These are phyloP conservation scores for Hypoxylon fragiforme DNA, from an alignment of 495 filamentous ascomycete genomes.

Conservation along the genomic window DNA sequence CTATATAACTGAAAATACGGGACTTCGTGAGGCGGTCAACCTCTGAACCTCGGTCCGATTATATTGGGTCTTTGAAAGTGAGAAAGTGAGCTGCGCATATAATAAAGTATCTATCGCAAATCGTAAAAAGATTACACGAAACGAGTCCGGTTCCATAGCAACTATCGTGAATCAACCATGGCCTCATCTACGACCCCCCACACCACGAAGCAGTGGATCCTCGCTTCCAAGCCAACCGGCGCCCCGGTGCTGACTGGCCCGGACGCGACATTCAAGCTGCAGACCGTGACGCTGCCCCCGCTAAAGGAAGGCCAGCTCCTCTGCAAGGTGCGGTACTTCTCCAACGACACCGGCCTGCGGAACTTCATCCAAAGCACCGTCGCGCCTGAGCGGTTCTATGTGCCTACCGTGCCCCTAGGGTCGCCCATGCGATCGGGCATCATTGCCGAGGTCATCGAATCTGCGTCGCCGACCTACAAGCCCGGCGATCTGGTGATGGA, in stretches of 20 bases:
- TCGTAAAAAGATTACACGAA: conserved; percentile 8
- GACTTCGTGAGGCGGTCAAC: conserved; percentile 1
- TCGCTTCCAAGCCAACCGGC: conserved; percentile 39
- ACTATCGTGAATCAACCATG: conserved; percentile 17
- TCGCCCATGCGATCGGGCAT: conserved; percentile 60
- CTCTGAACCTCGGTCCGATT: neutral
- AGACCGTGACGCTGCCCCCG: conserved; percentile 45
- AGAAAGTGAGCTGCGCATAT: neutral
- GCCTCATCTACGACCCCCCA: conserved; percentile 4
- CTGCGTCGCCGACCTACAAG: conserved; percentile 33
- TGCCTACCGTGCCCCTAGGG: conserved; percentile 56
- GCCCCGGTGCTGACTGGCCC: conserved; percentile 36
- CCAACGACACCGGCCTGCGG: conserved; percentile 68
- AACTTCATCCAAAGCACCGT: conserved; percentile 60
- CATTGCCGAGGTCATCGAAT: conserved; percentile 53
- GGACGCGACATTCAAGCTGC: conserved; percentile 49
- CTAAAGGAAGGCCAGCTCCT: conserved; percentile 35
- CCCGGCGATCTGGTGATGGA: conserved; percentile 48
- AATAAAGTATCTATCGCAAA: no score
- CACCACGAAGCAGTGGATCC: conserved; percentile 44
- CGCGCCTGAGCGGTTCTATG: conserved; percentile 54
- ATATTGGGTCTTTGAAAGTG: neutral
- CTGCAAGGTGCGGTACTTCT: conserved; percentile 59
- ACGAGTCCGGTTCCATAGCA: neutral
- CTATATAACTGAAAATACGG: no score